These are phyloP conservation scores for Erigeron philadelphicus DNA, from an alignment of 140 eudicot species.

Conservation along the genomic window DNA sequence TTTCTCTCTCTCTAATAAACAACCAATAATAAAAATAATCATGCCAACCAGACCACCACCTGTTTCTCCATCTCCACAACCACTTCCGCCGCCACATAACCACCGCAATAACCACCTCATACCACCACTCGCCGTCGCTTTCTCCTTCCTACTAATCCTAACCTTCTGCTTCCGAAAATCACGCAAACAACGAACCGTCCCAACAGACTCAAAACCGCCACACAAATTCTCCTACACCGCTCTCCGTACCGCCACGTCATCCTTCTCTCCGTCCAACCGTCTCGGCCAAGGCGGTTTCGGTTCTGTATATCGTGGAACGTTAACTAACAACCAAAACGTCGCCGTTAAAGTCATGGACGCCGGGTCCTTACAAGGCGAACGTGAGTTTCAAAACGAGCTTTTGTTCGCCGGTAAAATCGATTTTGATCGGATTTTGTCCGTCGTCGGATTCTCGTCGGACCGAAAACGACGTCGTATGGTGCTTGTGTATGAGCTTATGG, in stretches of 20 bases:
- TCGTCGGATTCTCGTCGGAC: conserved; percentile 70
- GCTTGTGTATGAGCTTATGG: conserved; percentile 81
- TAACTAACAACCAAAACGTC: conserved; percentile 30
- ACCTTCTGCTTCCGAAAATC: conserved; percentile 65
- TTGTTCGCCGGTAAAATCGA: conserved; percentile 59
- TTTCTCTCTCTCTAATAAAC: no score
- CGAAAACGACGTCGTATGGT: conserved; percentile 71
- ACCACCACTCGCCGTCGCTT: conserved; percentile 39
- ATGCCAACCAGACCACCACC: conserved; percentile 64
- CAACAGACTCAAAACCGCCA: conserved; percentile 54
- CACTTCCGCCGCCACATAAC: conserved; percentile 27
- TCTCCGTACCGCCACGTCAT: conserved; percentile 71
- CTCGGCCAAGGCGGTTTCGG: conserved; percentile 97
- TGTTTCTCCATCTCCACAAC: conserved; percentile 40
- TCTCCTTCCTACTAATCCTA: conserved; percentile 50
- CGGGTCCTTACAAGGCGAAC: conserved; percentile 94
- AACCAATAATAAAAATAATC: conserved; percentile 1
- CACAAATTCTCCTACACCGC: conserved; percentile 66
- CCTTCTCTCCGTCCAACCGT: conserved; percentile 59
- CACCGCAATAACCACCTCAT: conserved; percentile 26
- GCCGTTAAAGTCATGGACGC: conserved; percentile 76
- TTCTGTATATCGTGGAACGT: conserved; percentile 66
- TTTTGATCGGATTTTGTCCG: conserved; percentile 43
- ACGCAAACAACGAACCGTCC: conserved; percentile 67
- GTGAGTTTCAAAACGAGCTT: conserved; percentile 89